These are phyloP conservation scores for Flaveria robusta DNA, from an alignment of 129 eudicot genomes.

Conservation along the genomic window DNA sequence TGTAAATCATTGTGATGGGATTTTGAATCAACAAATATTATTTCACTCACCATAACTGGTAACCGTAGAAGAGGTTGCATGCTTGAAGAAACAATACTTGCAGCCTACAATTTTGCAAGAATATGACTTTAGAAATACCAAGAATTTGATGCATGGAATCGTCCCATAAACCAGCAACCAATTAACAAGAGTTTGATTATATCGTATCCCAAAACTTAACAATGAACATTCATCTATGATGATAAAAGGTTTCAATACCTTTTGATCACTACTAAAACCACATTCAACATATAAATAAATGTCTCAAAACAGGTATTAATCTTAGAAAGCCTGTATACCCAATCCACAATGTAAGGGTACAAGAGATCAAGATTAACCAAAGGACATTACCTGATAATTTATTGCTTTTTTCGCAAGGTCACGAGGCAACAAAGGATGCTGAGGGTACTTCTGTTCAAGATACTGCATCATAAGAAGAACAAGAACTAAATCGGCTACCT, in stretches of 20 bases:
- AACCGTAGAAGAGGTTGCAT: conserved; percentile 68
- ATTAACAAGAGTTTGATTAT: too few relatives aligned
- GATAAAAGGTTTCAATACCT: background rate
- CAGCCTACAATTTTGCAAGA: conserved; percentile 49
- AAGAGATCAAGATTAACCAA: background rate
- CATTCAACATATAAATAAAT: background rate
- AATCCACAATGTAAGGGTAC: background rate
- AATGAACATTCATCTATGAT: too few relatives aligned
- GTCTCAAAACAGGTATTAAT: background rate
- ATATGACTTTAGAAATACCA: conserved; percentile 11
- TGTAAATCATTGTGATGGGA: background rate
- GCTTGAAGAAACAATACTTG: conserved; percentile 65
- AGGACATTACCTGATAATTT: conserved; percentile 61
- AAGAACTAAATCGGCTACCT: background rate
- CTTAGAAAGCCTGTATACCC: background rate
- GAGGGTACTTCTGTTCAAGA: conserved; percentile 82
- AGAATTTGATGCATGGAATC: conserved; percentile 1
- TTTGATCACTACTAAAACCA: conserved; percentile 4
- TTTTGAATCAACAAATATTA: background rate
- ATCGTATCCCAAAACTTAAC: too few relatives aligned
- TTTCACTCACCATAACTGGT: conserved; percentile 47
- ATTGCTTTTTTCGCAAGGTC: conserved; percentile 59
- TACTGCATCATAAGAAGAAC: conserved; percentile 43
- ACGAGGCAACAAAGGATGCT: conserved; percentile 63
- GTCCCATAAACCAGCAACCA: conserved; percentile 8